Percentiles rank a stretch among this genome's conserved stretches.
Conservation (phyloP, 257 asterid genomes). For the Solanum corneliomulleri region DNA sequence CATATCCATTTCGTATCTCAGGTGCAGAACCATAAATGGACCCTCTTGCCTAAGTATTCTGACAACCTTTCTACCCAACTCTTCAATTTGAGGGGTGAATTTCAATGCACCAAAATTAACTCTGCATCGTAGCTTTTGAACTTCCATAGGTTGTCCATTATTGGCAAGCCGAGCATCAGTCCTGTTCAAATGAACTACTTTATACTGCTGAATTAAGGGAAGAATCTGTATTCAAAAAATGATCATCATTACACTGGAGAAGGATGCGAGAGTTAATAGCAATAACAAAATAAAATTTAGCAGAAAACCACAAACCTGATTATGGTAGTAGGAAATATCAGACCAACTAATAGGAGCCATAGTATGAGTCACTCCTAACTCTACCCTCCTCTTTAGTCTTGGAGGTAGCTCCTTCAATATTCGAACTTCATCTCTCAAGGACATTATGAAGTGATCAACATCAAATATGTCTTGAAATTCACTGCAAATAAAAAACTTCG, state of each 20-base stretch:
- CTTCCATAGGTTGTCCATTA: slow-evolving; percentile 17
- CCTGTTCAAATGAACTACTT: slow-evolving; percentile 25
- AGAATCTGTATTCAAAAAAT: slow-evolving; percentile 17
- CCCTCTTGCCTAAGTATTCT: slow-evolving; percentile 22
- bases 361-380: slow-evolving; percentile 33
- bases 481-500: slow-evolving; percentile 20
- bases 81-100: slow-evolving; percentile 24
- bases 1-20: slow-evolving; percentile 34
- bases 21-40: slow-evolving; percentile 24
- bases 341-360: slow-evolving; percentile 74
- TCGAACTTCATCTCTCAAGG: slow-evolving; percentile 65
- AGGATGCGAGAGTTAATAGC: background rate
- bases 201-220: slow-evolving; percentile 15
- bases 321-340: slow-evolving; percentile 48
- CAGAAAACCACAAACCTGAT: slow-evolving; percentile 28
- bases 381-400: slow-evolving; percentile 39
- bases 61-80: slow-evolving; percentile 16
- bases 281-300: background rate
- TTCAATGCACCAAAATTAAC: slow-evolving; percentile 22
- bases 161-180: slow-evolving; percentile 32
- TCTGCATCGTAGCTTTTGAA: slow-evolving; percentile 24
- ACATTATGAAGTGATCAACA: slow-evolving; percentile 44
- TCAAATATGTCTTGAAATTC: slow-evolving; percentile 66
- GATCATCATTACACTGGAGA: background rate
- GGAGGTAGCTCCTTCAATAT: slow-evolving; percentile 56